These are phyloP conservation scores for Ophiostoma angusticollis DNA, from an alignment of 2,329 filamentous ascomycete species.

Conservation along the genomic window DNA sequence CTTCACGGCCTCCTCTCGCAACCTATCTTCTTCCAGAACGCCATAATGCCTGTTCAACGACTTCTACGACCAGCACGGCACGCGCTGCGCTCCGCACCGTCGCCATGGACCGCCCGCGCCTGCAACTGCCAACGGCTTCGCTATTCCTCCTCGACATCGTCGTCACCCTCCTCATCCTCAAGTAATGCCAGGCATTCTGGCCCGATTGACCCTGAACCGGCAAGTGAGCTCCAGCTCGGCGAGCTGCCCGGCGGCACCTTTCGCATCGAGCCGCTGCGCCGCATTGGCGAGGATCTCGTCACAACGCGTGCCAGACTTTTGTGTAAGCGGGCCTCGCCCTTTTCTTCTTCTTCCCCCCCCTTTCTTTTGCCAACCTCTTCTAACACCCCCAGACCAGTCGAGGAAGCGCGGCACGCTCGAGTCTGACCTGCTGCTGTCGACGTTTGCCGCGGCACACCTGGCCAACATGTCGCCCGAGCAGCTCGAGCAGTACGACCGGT, in stretches of 20 bases:
- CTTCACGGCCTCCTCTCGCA: too few relatives aligned
- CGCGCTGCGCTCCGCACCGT: constrained; percentile 8
- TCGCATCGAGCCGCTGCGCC: constrained; percentile 76
- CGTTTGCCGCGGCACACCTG: constrained; percentile 76
- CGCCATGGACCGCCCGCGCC: background rate
- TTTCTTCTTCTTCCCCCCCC: constrained; percentile 10
- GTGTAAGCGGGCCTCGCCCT: constrained; percentile 30
- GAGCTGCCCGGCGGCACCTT: constrained; percentile 81
- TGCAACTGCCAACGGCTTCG: background rate
- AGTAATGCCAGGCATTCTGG: constrained; percentile 9
- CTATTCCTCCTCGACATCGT: background rate
- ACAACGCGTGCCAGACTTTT: constrained; percentile 82
- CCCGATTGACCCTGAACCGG: constrained; percentile 19
- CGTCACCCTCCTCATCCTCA: constrained; percentile 2
- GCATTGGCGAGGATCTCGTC: constrained; percentile 67
- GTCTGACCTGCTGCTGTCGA: constrained; percentile 88
- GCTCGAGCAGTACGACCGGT: constrained; percentile 73
- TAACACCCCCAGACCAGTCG: constrained; percentile 60
- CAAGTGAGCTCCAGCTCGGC: constrained; percentile 59
- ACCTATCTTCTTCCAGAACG: too few relatives aligned
- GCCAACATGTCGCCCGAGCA: constrained; percentile 58
- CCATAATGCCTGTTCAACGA: constrained; percentile 6
- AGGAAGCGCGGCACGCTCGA: constrained; percentile 94
- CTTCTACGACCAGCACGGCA: constrained; percentile 12
- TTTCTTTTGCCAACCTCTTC: constrained; percentile 3